Base-by-base conservation (phyloP, 441 rosid genomes). In the Euphorbia schlechtendalii region DNA sequence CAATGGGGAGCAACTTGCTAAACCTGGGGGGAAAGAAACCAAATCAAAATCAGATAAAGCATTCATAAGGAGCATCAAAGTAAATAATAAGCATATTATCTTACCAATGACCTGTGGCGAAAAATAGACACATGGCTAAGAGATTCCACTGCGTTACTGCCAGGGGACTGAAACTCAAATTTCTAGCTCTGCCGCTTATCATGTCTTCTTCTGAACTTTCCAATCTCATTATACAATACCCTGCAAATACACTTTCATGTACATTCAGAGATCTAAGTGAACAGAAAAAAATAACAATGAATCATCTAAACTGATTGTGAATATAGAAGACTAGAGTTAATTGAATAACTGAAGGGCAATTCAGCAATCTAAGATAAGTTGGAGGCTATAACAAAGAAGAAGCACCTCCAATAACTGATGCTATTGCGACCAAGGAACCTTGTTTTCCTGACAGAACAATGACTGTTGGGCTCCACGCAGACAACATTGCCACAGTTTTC, bases 91-190 rank as follows among this genome's bases (percentile, higher is more conserved):
- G 71, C 58, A 76, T 65, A 74, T 80, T 22, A 73, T 65, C 82
- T 80, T 79, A 86, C 96, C 96, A 94, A 78, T 94, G 99, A 69
- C 98, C 99, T 30, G 96, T 84, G 74, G 89, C 83, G 63, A 86
- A 89, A 76, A 86, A 87, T 75, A 94, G 78, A 77, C 94, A 87
- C 21, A 86, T 76, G 7, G 96, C 86, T 45, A 89, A 86, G 34
- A 91, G 91, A 71, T 76, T 84, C 99, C 99, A 91, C 63, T 91
- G 96, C 20, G 78, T 72, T 64, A 89, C 82, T 46, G 90, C 78
- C 25, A 89, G 83, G 68, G 92, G 87, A 77, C 81, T 74, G 59
- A 81, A 69, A 71, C 46, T 59, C 28, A 64, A 72, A n/a, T 46
- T 65, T 72, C 75, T 71, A 58, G 66, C 40, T 57, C 57, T 52